Evolutionary conservation across 352 stramenopile genomes (phyloP).

Genomic region (Phytophthora pistaciae): DNA sequence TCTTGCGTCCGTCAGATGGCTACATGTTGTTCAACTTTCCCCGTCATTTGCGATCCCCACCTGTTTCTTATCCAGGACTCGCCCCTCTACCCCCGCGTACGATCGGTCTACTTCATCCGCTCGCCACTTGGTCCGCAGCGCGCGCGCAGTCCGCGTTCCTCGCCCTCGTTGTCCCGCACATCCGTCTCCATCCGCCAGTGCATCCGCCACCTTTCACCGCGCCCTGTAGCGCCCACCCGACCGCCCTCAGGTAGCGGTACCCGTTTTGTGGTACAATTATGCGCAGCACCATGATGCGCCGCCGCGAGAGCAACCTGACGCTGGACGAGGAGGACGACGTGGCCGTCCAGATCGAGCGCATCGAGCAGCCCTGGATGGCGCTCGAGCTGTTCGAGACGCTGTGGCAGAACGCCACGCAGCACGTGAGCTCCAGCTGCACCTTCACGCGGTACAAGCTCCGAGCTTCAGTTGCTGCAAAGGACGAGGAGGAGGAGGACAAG

Average conservation of each 20-base stretch:
- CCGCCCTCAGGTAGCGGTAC: conserved; percentile 11
- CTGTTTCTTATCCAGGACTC: neutral
- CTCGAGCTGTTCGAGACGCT: conserved; percentile 71
- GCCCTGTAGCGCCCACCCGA: neutral
- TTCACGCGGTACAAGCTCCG: conserved; percentile 47
- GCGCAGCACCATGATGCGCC: conserved; percentile 43
- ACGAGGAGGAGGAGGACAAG: neutral
- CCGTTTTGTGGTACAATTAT: conserved; percentile 27
- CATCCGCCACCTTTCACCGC: neutral
- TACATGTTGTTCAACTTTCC: conserved; percentile 5
- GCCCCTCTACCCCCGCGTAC: neutral
- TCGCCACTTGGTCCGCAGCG: neutral
- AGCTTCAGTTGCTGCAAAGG: neutral
- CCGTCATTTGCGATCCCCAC: neutral
- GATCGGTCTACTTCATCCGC: neutral
- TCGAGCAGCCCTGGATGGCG: conserved; percentile 72
- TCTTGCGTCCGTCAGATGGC: conserved; percentile 2
- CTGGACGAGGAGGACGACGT: conserved; percentile 65
- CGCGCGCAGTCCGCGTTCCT: neutral
- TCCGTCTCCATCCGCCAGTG: conserved; percentile 2
- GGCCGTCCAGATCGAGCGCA: conserved; percentile 39
- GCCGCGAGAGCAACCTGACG: conserved; percentile 78
- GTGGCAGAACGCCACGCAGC: conserved; percentile 63
- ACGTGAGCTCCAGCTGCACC: conserved; percentile 66
- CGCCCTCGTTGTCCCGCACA: conserved; percentile 4